A percentile compares a stretch with the other conserved stretches of the same genome.
Conservation (phyloP, 352 stramenopile genomes). For the Phytophthora hibernalis region DNA sequence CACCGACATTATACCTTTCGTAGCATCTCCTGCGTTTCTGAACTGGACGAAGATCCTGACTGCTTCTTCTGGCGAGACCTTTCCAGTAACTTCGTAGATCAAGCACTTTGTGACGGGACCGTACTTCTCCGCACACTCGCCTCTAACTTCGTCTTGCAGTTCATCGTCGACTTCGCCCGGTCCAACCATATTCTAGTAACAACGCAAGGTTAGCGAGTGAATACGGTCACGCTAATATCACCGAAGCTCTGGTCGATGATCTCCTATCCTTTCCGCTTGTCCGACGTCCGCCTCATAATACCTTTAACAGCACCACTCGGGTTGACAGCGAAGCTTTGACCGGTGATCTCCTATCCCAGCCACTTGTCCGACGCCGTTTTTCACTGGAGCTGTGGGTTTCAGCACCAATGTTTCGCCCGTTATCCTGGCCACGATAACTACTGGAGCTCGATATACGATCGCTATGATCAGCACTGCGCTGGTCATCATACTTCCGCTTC, state of each 20-base stretch:
- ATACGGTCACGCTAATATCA: not conserved
- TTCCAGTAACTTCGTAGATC: conserved; percentile 69
- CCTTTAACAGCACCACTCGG: conserved; percentile 45
- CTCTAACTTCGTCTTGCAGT: conserved; percentile 87
- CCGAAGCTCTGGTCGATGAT: no score
- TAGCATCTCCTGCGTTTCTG: conserved; percentile 61
- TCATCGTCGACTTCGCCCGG: conserved; percentile 91
- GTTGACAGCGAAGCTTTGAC: conserved; percentile 13
- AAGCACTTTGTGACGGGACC: conserved; percentile 81
- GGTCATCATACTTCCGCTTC: conserved; percentile 23
- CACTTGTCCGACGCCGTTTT: conserved; percentile 37
- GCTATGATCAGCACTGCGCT: conserved; percentile 3
- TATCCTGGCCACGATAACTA: conserved; percentile 3
- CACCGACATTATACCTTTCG: conserved; percentile 64
- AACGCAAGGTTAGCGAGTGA: not conserved
- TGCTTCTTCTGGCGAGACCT: conserved; percentile 65
- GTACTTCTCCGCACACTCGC: conserved; percentile 88
- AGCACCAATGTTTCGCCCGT: not conserved
- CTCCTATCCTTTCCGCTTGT: no score
- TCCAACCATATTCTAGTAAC: conserved; percentile 91
- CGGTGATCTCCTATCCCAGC: conserved; percentile 32
- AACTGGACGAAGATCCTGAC: conserved; percentile 94
- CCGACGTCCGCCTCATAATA: conserved; percentile 6
- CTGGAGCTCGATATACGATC: conserved; percentile 9
- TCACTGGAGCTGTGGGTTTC: conserved; percentile 11